A percentile compares a stretch with the other conserved stretches of the same genome.
Conservation (phyloP, 108 stramenopile species). For the Nitzschia sp. region DNA sequence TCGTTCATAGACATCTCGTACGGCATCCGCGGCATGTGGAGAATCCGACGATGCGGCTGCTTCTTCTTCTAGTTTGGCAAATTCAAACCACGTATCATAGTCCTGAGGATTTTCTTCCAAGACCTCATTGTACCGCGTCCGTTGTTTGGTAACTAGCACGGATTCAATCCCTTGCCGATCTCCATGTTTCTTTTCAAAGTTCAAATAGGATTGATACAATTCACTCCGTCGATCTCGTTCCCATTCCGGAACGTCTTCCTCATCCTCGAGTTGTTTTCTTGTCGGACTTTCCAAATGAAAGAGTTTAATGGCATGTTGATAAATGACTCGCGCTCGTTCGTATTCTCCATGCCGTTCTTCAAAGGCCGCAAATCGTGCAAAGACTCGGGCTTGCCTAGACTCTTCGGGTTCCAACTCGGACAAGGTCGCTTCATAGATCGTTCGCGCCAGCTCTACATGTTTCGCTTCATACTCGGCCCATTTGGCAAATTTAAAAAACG, state of each 20-base stretch:
- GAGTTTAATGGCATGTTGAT: constrained; percentile 91
- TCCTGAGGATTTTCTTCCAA: constrained; percentile 83
- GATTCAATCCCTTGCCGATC: constrained; percentile 88
- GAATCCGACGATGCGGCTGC: constrained; percentile 31
- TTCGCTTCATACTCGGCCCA: constrained; percentile 98
- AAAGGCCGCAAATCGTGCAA: constrained; percentile 85
- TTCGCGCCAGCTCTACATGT: constrained; percentile 89
- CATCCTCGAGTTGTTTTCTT: constrained; percentile 41
- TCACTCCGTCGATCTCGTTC: constrained; percentile 84
- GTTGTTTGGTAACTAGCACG: constrained; percentile 85
- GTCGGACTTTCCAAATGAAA: constrained; percentile 63
- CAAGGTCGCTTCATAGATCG: constrained; percentile 92
- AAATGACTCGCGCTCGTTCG: constrained; percentile 96
- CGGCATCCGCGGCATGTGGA: constrained; percentile 34
- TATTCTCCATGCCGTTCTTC: constrained; percentile 97
- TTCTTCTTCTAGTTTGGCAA: constrained; percentile 91
- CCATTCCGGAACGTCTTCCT: constrained; percentile 55
- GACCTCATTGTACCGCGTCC: constrained; percentile 83
- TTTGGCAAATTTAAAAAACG: constrained; percentile 95
- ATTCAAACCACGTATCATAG: constrained; percentile 99
- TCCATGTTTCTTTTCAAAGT: constrained; percentile 99
- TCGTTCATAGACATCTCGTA: constrained; percentile 92
- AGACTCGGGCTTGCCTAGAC: constrained; percentile 76
- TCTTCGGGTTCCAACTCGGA: constrained; percentile 94
- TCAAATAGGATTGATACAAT: constrained; percentile 92